Percentiles rank a stretch among this genome's conserved stretches.
phyloP scores from a whole-genome alignment of 371 early-diverging fungal genomes.

The Haplosporangium sp. region DNA sequence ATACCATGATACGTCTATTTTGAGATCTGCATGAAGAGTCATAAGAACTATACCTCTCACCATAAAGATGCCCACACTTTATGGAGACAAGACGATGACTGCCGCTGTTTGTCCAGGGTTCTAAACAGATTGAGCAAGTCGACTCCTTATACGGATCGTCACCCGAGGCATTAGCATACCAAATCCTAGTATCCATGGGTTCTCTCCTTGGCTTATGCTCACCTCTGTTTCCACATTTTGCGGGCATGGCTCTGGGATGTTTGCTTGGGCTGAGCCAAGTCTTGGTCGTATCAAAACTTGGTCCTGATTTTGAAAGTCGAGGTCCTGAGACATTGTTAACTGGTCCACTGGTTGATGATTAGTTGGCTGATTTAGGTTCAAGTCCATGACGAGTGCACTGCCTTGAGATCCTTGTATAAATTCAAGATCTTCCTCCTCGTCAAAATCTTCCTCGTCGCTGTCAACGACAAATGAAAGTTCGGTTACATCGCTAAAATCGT shows the following conservation, averaged over 20 bases:
- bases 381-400: not conserved
- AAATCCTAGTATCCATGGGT: too few species aligned
- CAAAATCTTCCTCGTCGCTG: constrained; percentile 4
- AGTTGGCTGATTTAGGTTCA: not conserved
- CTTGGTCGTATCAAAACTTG: constrained; percentile 17
- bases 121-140: constrained; percentile 54
- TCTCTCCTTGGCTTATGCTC: not conserved
- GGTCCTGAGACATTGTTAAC: constrained; percentile 22
- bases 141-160: constrained; percentile 25
- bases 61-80: constrained; percentile 57
- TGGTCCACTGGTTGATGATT: not conserved
- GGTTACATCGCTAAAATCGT: constrained; percentile 16
- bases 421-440: constrained; percentile 7
- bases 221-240: constrained; percentile 45
- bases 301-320: constrained; percentile 36
- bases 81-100: constrained; percentile 48
- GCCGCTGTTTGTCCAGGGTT: constrained; percentile 54
- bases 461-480: constrained; percentile 18
- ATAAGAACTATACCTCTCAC: constrained; percentile 44
- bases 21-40: not conserved
- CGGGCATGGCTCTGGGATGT: constrained; percentile 42
- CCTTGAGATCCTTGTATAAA: not conserved
- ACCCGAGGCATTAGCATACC: too few species aligned
- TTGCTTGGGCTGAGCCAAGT: constrained; percentile 1
- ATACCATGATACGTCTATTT: not conserved